phyloP scores from a whole-genome alignment of 2,329 filamentous ascomycete genomes.

The Monosporascus sp. region DNA sequence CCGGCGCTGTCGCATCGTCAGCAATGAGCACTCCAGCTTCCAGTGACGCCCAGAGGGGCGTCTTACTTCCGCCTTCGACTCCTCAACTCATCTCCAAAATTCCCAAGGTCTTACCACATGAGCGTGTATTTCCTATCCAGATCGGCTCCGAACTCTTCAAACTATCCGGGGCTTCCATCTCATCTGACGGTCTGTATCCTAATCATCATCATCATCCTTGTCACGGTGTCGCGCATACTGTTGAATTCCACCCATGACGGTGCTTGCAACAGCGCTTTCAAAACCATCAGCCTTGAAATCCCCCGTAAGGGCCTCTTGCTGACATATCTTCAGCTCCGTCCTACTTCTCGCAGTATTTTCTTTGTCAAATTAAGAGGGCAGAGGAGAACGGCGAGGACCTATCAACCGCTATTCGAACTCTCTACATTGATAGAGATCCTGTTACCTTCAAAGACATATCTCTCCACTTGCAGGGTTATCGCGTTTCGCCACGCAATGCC shows the following conservation, averaged over 20 bases:
- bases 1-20: constrained; percentile 3
- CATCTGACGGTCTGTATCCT: constrained; percentile 59
- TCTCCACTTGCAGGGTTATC: constrained; percentile 86
- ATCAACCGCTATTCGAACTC: constrained; percentile 57
- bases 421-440: constrained; percentile 94
- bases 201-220: constrained; percentile 2
- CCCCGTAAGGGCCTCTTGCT: constrained; percentile 9
- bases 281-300: neutral
- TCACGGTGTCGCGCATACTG: constrained; percentile 6
- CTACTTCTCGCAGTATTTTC: constrained; percentile 93
- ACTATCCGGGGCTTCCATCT: constrained; percentile 67
- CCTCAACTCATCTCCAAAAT: constrained; percentile 40
- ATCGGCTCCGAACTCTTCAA: constrained; percentile 69
- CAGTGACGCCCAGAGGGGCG: constrained; percentile 22
- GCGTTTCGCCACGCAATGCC: constrained; percentile 74
- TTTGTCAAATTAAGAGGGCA: constrained; percentile 67
- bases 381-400: constrained; percentile 53
- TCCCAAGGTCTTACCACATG: constrained; percentile 57
- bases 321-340: constrained; percentile 64
- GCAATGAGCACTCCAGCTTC: constrained; percentile 25
- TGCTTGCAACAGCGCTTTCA: neutral
- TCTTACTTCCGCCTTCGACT: constrained; percentile 24
- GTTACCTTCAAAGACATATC: constrained; percentile 84
- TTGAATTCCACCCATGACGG: neutral
- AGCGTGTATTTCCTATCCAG: constrained; percentile 70